Evolutionary conservation across 192 early-diverging fungal genomes (phyloP).

Genomic region (Pecoramyces ruminantium): DNA sequence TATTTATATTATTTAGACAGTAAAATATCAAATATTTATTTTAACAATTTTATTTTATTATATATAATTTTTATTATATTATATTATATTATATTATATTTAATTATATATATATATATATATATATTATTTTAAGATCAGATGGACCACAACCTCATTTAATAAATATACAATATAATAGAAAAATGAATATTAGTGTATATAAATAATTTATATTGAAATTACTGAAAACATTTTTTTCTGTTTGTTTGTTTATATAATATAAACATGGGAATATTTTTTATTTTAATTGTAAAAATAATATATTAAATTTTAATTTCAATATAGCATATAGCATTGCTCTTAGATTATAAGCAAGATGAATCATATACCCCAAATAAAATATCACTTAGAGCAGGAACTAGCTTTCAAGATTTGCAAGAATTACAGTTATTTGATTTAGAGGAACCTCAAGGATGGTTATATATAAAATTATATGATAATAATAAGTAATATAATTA

Average conservation of each 20-base stretch:
- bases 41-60: no score
- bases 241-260: no score
- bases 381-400: conserved; percentile 52
- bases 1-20: no score
- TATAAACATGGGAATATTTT: no score
- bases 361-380: conserved; percentile 63
- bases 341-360: conserved; percentile 58
- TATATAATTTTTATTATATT: no score
- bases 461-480: conserved; percentile 33
- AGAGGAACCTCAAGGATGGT: conserved; percentile 48
- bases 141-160: conserved; percentile 57
- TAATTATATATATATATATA: no score
- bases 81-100: no score
- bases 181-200: conserved; percentile 38
- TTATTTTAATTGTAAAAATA: no score
- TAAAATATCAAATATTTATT: no score
- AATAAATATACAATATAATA: conserved; percentile 53
- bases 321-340: conserved; percentile 41
- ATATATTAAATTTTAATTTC: no score
- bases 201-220: no score
- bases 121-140: conserved; percentile 32
- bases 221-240: no score
- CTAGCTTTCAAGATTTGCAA: conserved; percentile 41
- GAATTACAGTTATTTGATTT: conserved; percentile 31
- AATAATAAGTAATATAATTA: conserved; percentile 3